phyloP scores from a whole-genome alignment of 257 asterid genomes.

The Agastache rugosa region DNA sequence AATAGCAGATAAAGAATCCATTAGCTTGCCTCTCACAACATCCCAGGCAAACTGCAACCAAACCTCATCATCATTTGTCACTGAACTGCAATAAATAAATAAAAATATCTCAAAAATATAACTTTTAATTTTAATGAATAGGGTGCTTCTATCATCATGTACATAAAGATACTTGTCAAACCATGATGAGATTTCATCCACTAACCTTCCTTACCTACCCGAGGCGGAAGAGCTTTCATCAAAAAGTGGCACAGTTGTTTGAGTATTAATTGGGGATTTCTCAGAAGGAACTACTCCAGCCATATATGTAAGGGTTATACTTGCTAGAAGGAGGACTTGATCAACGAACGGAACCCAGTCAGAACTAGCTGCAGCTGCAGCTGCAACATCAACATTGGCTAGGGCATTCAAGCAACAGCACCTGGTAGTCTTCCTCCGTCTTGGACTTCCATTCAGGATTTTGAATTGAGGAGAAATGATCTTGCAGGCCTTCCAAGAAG shows the following conservation, averaged over 20 bases:
- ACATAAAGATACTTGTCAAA: slow-evolving; percentile 38
- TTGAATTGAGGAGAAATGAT: slow-evolving; percentile 39
- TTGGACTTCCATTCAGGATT: slow-evolving; percentile 35
- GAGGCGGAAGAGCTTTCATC: slow-evolving; percentile 57
- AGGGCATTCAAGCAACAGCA: slow-evolving; percentile 64
- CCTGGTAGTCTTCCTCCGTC: slow-evolving; percentile 42
- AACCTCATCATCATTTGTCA: slow-evolving; percentile 45
- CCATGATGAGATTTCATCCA: slow-evolving; percentile 42
- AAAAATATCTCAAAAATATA: slow-evolving; percentile 24
- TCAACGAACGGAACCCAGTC: slow-evolving; percentile 75
- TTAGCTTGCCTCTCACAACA: slow-evolving; percentile 67
- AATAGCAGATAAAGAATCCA: slow-evolving; percentile 61
- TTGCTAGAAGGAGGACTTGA: slow-evolving; percentile 78
- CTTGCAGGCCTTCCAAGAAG: slow-evolving; percentile 43
- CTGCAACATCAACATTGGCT: slow-evolving; percentile 55
- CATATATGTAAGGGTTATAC: slow-evolving; percentile 71
- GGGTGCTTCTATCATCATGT: slow-evolving; percentile 4
- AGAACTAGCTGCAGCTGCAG: slow-evolving; percentile 42
- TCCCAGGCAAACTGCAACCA: slow-evolving; percentile 79
- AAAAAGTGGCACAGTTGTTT: slow-evolving; percentile 42
- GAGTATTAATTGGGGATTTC: slow-evolving; percentile 43
- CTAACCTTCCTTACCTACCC: slow-evolving; percentile 96
- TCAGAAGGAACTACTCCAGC: slow-evolving; percentile 73
- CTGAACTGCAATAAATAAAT: slow-evolving; percentile 55
- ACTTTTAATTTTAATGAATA: slow-evolving; percentile 14